Conservation (phyloP, 768 basidiomycete genomes). For the Rhodotorula toruloides region DNA sequence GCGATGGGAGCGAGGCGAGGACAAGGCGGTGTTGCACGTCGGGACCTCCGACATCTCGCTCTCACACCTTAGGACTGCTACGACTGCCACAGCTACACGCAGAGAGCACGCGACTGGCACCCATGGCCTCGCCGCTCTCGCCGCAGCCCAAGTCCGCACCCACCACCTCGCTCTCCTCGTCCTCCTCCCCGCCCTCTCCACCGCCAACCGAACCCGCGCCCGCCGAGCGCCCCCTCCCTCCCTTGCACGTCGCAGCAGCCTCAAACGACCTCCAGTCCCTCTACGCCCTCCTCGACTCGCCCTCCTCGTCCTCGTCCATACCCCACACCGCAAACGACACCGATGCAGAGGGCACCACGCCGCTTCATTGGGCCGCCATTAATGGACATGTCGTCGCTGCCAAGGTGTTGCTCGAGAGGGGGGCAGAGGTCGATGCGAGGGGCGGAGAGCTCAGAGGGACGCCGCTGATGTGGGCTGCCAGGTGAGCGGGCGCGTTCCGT, state of each 20-base stretch:
- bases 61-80: too few relatives aligned
- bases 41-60: too few relatives aligned
- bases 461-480: slow-evolving; percentile 95
- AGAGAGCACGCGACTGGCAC: too few relatives aligned
- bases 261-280: slow-evolving; percentile 70
- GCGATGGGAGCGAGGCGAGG: too few relatives aligned
- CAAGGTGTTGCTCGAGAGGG: slow-evolving; percentile 78
- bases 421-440: slow-evolving; percentile 87
- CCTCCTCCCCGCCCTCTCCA: neutral
- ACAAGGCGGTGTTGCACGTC: too few relatives aligned
- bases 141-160: neutral
- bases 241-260: slow-evolving; percentile 59
- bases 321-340: slow-evolving; percentile 48
- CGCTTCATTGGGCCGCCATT: slow-evolving; percentile 97
- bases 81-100: too few relatives aligned
- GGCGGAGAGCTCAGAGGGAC: slow-evolving; percentile 93
- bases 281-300: slow-evolving; percentile 65
- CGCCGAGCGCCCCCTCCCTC: slow-evolving; percentile 1
- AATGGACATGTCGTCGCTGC: slow-evolving; percentile 89
- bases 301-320: slow-evolving; percentile 53
- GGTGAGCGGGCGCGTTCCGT: too few relatives aligned
- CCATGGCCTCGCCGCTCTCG: slow-evolving; percentile 1
- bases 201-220: neutral
- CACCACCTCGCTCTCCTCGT: neutral
- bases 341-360: slow-evolving; percentile 86